Conservation (phyloP, 352 stramenopile genomes). For the Salisapilia sapeloensis region DNA sequence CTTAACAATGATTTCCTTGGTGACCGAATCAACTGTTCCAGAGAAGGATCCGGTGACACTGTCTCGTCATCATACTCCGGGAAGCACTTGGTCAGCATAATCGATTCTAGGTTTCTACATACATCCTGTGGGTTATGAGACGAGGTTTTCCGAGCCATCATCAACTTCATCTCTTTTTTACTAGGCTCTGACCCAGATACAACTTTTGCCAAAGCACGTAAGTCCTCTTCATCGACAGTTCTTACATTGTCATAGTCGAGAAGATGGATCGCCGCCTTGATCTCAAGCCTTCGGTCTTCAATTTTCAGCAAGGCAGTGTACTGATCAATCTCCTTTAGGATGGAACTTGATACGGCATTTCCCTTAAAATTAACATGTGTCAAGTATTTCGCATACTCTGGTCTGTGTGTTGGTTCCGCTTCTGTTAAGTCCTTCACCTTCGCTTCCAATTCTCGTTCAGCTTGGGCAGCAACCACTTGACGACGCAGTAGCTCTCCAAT, state of each 20-base stretch:
- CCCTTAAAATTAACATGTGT: conserved; percentile 61
- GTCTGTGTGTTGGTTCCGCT: conserved; percentile 7
- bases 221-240: conserved; percentile 57
- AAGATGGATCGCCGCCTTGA: conserved; percentile 46
- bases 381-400: conserved; percentile 51
- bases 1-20: no score
- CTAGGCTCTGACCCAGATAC: conserved; percentile 47
- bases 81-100: no score
- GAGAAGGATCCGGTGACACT: no score
- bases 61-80: no score
- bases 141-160: conserved; percentile 37
- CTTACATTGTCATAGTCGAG: conserved; percentile 41
- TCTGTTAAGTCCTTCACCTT: conserved; percentile 32
- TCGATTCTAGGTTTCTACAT: no score
- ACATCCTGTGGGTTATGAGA: no score
- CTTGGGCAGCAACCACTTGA: conserved; percentile 63
- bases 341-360: conserved; percentile 44
- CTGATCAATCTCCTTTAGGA: conserved; percentile 49
- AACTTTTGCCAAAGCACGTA: conserved; percentile 61
- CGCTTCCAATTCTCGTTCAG: conserved; percentile 18
- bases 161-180: conserved; percentile 52
- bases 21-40: no score
- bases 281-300: conserved; percentile 68
- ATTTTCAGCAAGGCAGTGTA: conserved; percentile 57
- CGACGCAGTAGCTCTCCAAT: conserved; percentile 58